Evolutionary conservation across 495 filamentous ascomycete species (phyloP), one percentile per base, ranked within the genome.

Genomic region (Mycothermus thermophilus): DNA sequence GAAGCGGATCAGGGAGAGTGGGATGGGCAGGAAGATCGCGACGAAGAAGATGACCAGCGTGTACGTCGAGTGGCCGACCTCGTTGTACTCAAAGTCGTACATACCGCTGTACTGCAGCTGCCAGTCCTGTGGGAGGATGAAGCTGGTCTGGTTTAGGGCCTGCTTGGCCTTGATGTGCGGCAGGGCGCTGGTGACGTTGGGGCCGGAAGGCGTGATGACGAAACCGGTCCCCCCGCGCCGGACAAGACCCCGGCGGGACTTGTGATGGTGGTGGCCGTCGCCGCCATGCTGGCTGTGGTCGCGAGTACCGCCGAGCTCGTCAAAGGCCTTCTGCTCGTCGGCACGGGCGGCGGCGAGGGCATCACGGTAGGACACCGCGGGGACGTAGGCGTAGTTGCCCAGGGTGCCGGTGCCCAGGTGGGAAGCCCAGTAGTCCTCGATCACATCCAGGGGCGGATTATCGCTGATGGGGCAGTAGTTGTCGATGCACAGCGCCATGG

Each of bases 101-200:
- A 45, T 40, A 30, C 42, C 42, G 25, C 32, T 37, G 42, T 45
- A 45, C 27, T 45, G 42, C 37, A 27, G 30, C 20, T 45, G 42
- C 42, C 42, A 45, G 37, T 45, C 42, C 15, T 16, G 15, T 1
- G 42, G 42, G 5, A 18, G n/a, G 29, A 45, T 45, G 37, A 45
- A 45, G 30, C 37, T 41, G 14, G 42, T 45, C 8, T 13, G 14
- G 37, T 45, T 40, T 23, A 45, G 34, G 14, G 42, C 33, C 9
- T 22, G 17, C 14, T 15, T 10, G 29, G 42, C 37, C 13, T 45
- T 45, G 37, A 45, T 45, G 37, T 18, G 14, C 8, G 37, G 42
- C 1, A 45, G 19, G 29, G 34, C 4, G 33, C 42, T 45, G 28
- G 29, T 41, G 16, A 45, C 34, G 10, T 37, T 9, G 3, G 42